Evolutionary conservation across 164 flowering plant genomes (phyloP), one percentile per base, ranked within the genome.

Genomic region (Tetrastigma voinierianum): DNA sequence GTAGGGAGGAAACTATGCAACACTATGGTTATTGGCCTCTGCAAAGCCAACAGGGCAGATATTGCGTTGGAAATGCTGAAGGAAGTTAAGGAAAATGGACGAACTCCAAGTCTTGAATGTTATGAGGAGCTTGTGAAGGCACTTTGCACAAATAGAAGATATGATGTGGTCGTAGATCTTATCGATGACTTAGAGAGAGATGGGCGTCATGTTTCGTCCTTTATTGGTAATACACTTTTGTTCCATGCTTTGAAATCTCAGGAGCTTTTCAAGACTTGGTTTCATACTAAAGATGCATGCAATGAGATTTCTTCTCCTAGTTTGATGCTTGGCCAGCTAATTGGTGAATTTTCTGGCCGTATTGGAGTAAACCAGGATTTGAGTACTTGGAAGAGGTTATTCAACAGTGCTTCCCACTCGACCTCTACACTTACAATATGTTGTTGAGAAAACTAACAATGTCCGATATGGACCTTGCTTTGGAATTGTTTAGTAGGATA

Each of bases 171-270:
- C 16, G 69, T 87, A 44, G 20, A 72, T 63, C 57, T 87, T 56
- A 43, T 94, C 20, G 67, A 78, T 43, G 91, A 86, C 20, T 59
- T 87, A 47, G 76, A 73, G 68, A 74, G 70, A 72, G 59, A 43
- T 4, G 81, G 93, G 9, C 85, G 86, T 10, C 74, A 8, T 0
- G 14, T 84, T 64, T 84, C 98, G 62, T 70, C 93, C 25, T 94
- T 94, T 86, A 78, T 85, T 13, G 93, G 91, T 7, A 90, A 90
- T 57, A 16, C 61, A 12, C 85, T 94, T 61, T 66, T 94, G 70
- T 71, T 72, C 23, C 82, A 87, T 77, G 66, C 90, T 23, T 52
- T 82, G 52, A 73, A 62, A 53, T 62, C 46, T 63, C 66, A 24
- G 44, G 70, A 78, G 40, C 72, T 91, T 9, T 82, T 69, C 48